Evolutionary conservation across 192 early-diverging fungal genomes (phyloP).

Genomic region (Coemansia sp.): DNA sequence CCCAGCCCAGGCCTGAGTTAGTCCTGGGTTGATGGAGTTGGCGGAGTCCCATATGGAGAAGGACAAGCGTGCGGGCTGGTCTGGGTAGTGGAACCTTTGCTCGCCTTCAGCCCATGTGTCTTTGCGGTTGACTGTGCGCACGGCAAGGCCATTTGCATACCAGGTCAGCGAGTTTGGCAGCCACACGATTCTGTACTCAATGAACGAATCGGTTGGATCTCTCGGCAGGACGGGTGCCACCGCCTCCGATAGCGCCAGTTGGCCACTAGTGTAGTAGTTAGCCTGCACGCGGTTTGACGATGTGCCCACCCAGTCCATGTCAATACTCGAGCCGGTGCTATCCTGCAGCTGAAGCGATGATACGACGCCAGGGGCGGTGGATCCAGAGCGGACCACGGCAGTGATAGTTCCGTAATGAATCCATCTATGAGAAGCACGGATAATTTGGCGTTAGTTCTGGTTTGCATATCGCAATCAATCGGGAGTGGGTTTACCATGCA

Average conservation of each 20-base stretch:
- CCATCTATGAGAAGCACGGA: conserved; percentile 24
- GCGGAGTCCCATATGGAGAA: conserved; percentile 66
- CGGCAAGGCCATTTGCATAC: conserved; percentile 55
- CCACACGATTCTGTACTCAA: conserved; percentile 63
- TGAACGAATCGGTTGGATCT: conserved; percentile 50
- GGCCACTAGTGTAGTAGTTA: conserved; percentile 57
- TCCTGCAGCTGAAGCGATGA: conserved; percentile 60
- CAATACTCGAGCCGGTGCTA: conserved; percentile 58
- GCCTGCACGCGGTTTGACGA: conserved; percentile 57
- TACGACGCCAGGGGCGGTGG: conserved; percentile 56
- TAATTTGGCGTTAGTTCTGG: background rate
- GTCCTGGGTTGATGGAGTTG: conserved; percentile 25
- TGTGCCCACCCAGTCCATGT: conserved; percentile 61
- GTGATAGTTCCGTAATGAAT: conserved; percentile 62
- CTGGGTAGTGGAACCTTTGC: conserved; percentile 50
- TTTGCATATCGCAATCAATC: background rate
- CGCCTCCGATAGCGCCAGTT: conserved; percentile 40
- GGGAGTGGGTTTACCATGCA: background rate
- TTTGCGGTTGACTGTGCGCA: conserved; percentile 53
- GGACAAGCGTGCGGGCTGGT: conserved; percentile 46
- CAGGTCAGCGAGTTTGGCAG: conserved; percentile 58
- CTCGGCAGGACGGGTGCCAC: conserved; percentile 16
- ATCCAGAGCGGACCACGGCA: conserved; percentile 57
- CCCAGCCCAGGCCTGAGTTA: conserved; percentile 55
- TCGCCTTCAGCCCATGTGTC: conserved; percentile 55